phyloP scores from a whole-genome alignment of 2,329 filamentous ascomycete species.

The Madurella fahalii region DNA sequence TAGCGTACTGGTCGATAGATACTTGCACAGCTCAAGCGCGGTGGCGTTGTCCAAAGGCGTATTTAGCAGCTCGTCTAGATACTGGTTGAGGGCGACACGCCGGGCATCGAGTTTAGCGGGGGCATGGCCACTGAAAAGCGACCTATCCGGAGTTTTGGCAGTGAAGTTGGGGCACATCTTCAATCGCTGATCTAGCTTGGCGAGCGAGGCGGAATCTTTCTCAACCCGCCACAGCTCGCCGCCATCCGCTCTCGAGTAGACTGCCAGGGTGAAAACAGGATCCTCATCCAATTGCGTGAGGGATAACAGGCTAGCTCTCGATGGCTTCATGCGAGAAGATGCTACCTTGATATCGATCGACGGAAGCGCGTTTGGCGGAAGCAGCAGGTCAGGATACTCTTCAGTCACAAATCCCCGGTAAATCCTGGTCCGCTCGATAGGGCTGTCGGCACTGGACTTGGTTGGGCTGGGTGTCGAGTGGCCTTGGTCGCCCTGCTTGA shows the following conservation, averaged over 20 bases:
- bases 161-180: conserved; percentile 69
- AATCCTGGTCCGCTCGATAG: conserved; percentile 49
- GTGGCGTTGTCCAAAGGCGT: conserved; percentile 73
- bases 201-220: conserved; percentile 79
- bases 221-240: conserved; percentile 90
- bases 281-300: conserved; percentile 82
- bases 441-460: conserved; percentile 35
- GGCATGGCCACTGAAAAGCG: conserved; percentile 85
- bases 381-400: conserved; percentile 77
- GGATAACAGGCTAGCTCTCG: conserved; percentile 76
- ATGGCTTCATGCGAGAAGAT: conserved; percentile 92
- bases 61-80: conserved; percentile 81
- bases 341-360: conserved; percentile 83
- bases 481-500: conserved; percentile 32
- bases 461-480: conserved; percentile 30
- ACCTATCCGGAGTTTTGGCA: conserved; percentile 75
- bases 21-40: conserved; percentile 79
- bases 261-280: conserved; percentile 85
- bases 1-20: conserved; percentile 68
- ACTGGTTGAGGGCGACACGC: conserved; percentile 72
- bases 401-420: conserved; percentile 78
- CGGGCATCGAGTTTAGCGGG: conserved; percentile 90
- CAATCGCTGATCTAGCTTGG: conserved; percentile 76
- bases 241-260: conserved; percentile 71
- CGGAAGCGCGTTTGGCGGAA: conserved; percentile 83